A percentile compares a stretch with the other conserved stretches of the same genome.
Conservation (phyloP, 2,329 filamentous ascomycete species). For the Penicillium fuscoglaucum region DNA sequence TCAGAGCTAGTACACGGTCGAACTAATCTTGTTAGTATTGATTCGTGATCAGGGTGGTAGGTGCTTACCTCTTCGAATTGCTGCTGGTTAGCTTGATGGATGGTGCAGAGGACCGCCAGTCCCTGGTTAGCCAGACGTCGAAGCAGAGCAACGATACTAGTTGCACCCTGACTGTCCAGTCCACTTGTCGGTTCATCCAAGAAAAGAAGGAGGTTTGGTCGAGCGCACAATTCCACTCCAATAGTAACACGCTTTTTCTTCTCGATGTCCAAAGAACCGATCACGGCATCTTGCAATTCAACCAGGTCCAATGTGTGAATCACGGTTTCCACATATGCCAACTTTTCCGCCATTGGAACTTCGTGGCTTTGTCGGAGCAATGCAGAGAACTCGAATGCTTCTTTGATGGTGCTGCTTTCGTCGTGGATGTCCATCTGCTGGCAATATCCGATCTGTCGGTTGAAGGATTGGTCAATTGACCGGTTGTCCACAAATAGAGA, state of each 20-base stretch:
- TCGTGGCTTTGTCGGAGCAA: constrained; percentile 56
- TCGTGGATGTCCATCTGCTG: constrained; percentile 70
- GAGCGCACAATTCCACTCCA: constrained; percentile 66
- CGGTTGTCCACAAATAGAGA: constrained; percentile 65
- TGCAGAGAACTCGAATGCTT: constrained; percentile 66
- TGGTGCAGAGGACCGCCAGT: constrained; percentile 67
- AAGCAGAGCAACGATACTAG: constrained; percentile 62
- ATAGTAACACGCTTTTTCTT: constrained; percentile 69
- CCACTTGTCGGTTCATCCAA: constrained; percentile 67
- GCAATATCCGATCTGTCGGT: constrained; percentile 67
- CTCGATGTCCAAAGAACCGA: constrained; percentile 62
- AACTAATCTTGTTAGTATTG: constrained; percentile 52
- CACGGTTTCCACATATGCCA: constrained; percentile 62
- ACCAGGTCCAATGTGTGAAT: constrained; percentile 61
- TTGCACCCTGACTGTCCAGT: constrained; percentile 65
- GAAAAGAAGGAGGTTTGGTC: constrained; percentile 65
- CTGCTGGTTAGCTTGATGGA: constrained; percentile 66
- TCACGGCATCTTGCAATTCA: constrained; percentile 62
- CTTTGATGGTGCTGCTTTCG: constrained; percentile 62
- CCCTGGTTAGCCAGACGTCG: constrained; percentile 63
- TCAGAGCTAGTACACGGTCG: constrained; percentile 67
- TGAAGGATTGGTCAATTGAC: constrained; percentile 58
- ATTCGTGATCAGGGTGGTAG: not conserved
- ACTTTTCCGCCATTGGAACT: constrained; percentile 56
- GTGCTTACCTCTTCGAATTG: constrained; percentile 50